phyloP scores from a whole-genome alignment of 345 rosid genomes.

The Firmiana major region DNA sequence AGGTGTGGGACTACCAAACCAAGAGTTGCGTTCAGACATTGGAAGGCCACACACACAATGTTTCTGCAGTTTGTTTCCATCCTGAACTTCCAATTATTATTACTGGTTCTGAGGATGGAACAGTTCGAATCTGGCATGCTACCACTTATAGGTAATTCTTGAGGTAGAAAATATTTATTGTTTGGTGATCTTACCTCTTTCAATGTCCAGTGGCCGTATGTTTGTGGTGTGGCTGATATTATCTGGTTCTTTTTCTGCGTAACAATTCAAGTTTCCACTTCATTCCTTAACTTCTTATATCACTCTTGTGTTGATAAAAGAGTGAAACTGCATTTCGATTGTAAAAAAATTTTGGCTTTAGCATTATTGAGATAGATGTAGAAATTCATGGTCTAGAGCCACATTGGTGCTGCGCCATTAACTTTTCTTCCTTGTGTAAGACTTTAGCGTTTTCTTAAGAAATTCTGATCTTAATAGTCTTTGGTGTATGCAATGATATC shows the following conservation, averaged over 20 bases:
- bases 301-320: neutral
- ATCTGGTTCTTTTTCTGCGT: neutral
- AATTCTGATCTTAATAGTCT: neutral
- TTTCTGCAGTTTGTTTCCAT: slow-evolving; percentile 78
- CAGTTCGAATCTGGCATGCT: slow-evolving; percentile 77
- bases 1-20: slow-evolving; percentile 93
- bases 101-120: slow-evolving; percentile 85
- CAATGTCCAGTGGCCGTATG: neutral
- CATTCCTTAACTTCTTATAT: neutral
- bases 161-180: neutral
- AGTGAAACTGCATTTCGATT: neutral
- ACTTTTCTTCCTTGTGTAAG: neutral
- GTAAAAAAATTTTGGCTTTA: neutral
- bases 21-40: slow-evolving; percentile 83
- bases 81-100: slow-evolving; percentile 81
- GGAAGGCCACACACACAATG: slow-evolving; percentile 84
- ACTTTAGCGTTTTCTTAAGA: neutral
- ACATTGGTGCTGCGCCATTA: neutral
- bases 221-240: neutral
- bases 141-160: slow-evolving; percentile 62
- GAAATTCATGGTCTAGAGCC: slow-evolving; percentile 5
- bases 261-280: neutral
- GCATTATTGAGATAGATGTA: neutral
- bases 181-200: neutral
- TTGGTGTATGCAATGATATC: neutral